phyloP scores from a whole-genome alignment of 192 early-diverging fungal species.

The Phlyctochytrium bullatum region DNA sequence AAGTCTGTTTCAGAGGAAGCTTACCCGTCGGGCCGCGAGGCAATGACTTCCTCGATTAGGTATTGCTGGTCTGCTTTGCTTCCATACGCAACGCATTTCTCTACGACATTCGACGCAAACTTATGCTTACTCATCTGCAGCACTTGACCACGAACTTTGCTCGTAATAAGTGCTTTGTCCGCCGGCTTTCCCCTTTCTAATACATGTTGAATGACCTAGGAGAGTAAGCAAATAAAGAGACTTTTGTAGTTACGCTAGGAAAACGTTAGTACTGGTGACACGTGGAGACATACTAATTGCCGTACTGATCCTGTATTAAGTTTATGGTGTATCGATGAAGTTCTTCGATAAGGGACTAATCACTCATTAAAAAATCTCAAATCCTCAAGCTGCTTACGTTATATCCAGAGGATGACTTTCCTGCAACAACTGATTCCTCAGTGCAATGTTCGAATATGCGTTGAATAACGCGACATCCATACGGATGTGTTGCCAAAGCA shows the following conservation, averaged over 20 bases:
- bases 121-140: constrained; percentile 95
- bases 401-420: constrained; percentile 40
- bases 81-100: constrained; percentile 96
- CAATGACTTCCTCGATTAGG: constrained; percentile 91
- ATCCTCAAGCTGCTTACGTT: constrained; percentile 12
- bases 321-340: constrained; percentile 87
- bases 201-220: constrained; percentile 90
- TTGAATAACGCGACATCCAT: constrained; percentile 98
- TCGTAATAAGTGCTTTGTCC: constrained; percentile 85
- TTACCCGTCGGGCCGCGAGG: constrained; percentile 79
- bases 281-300: constrained; percentile 71
- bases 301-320: constrained; percentile 97
- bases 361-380: neutral
- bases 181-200: constrained; percentile 86
- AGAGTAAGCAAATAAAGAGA: neutral
- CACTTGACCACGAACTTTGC: constrained; percentile 89
- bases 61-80: constrained; percentile 78
- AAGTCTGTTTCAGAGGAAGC: neutral
- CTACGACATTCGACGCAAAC: constrained; percentile 98
- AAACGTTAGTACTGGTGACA: neutral
- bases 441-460: constrained; percentile 99
- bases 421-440: constrained; percentile 57
- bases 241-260: neutral
- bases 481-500: constrained; percentile 94
- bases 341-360: constrained; percentile 86